A percentile compares a stretch with the other conserved stretches of the same genome.
Evolutionary conservation across 352 stramenopile genomes (phyloP).

Genomic region (Chrysophaeum taylorii): DNA sequence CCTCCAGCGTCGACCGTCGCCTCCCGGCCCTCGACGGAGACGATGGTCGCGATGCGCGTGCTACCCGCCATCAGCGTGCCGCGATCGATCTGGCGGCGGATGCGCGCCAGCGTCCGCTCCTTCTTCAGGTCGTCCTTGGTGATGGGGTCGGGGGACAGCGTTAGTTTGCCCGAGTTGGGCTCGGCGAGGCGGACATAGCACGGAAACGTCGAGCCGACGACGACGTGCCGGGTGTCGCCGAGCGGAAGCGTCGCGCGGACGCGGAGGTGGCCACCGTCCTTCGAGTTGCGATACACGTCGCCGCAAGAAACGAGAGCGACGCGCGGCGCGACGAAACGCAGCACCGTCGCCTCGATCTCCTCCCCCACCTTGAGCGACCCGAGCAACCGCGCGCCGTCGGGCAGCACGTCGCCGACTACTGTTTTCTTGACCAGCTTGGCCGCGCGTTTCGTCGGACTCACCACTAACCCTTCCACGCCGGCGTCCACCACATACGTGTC

Average conservation of each 20-base stretch:
- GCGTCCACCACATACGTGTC: neutral
- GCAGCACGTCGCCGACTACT: neutral
- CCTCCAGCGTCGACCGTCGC: neutral
- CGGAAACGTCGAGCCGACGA: neutral
- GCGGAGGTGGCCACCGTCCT: neutral
- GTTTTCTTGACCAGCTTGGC: neutral
- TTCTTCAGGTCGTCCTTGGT: neutral
- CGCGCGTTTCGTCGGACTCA: neutral
- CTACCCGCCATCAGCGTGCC: neutral
- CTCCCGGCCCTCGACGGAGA: neutral
- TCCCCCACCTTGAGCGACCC: neutral
- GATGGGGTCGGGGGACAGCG: neutral
- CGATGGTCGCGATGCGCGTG: neutral
- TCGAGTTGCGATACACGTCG: neutral
- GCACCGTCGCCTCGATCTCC: neutral
- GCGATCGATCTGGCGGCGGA: neutral
- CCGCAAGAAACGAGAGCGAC: neutral
- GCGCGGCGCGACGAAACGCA: neutral
- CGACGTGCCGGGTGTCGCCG: neutral
- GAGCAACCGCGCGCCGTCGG: neutral
- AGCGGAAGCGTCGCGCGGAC: neutral
- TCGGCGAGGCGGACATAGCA: slow-evolving; percentile 12
- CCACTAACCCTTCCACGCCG: neutral
- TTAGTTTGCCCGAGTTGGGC: neutral
- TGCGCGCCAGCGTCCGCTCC: neutral